Base-by-base conservation (phyloP, 2,329 filamentous ascomycete species). In the Aspergillus sp. region DNA sequence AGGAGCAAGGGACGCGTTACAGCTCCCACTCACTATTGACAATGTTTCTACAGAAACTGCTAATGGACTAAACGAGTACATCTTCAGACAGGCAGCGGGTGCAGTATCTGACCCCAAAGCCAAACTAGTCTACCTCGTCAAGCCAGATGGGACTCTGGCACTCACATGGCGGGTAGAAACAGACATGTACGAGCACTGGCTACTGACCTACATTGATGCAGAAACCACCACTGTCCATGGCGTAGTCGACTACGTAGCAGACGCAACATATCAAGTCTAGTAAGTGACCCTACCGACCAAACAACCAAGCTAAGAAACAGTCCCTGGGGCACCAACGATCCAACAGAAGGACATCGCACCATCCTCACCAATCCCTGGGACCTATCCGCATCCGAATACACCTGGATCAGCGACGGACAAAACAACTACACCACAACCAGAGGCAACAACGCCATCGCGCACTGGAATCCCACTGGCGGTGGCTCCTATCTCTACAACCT, bases 391-490 rank as follows among this genome's bases (percentile, higher is more conserved):
- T 65, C 63, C 17, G 36, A 39, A 7, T 65, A 59, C 54, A 64
- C 62, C 38, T 65, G 63, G 63, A 54, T 52, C 30, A 53, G 62
- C 19, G 62, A 64, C 21, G 63, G 63, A 2, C 13, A 21, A 1
- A 54, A 3, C 8, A 61, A 62, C 3, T 65, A 64, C 32, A 62
- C 58, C 17, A 62, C 62, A 4, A 59, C 62, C 2, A 54, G 55
- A 8, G 63, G 63, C 27, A 65, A 65, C 15, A 65, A 65, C 21
- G 63, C 49, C 10, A 62, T 64, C 21, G 63, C 63, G 0, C 63
- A 65, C 15, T 56, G 48, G 32, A 65, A 65, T 6, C 63, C 63
- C 1, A 57, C 4, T 8, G 63, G 63, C 2, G 57, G 54, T 5
- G 21, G 47, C 1, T 13, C 21, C 5, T 65, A 64, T 25, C 17